A percentile compares a stretch with the other conserved stretches of the same genome.
Conservation (phyloP, 2,329 filamentous ascomycete genomes). For the Blastomyces emzantsi region DNA sequence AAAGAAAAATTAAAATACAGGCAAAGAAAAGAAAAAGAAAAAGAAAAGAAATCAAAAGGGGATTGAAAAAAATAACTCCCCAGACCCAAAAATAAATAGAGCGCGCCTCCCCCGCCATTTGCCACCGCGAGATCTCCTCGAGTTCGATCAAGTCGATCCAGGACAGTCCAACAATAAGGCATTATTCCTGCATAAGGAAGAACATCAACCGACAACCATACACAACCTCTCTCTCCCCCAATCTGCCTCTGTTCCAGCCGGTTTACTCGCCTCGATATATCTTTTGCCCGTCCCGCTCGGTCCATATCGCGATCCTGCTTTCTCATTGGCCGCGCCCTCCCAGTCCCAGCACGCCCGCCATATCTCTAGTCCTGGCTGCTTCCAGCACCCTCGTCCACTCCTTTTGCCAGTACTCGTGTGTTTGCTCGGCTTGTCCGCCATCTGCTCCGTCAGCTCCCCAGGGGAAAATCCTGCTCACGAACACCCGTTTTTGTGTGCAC, state of each 20-base stretch:
- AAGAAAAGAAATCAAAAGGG: background rate
- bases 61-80: too few species aligned
- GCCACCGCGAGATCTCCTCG: background rate
- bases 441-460: background rate
- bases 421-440: background rate
- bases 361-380: slow-evolving; percentile 2
- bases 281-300: background rate
- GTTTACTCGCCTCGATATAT: background rate
- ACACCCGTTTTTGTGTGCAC: background rate
- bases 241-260: background rate
- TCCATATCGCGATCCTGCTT: background rate
- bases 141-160: background rate
- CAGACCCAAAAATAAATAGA: background rate
- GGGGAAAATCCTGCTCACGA: background rate
- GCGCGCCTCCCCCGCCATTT: slow-evolving; percentile 5
- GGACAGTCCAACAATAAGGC: background rate
- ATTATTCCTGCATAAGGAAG: background rate
- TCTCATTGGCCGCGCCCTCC: slow-evolving; percentile 5
- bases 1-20: background rate
- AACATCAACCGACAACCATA: background rate
- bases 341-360: slow-evolving; percentile 3
- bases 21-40: background rate
- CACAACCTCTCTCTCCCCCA: background rate
- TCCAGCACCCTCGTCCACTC: slow-evolving; percentile 6
- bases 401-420: slow-evolving; percentile 4